Percentiles rank a stretch among this genome's conserved stretches.
Conservation (phyloP, 148 eudicot genomes). For the Amaranthus hypochondriacus region DNA sequence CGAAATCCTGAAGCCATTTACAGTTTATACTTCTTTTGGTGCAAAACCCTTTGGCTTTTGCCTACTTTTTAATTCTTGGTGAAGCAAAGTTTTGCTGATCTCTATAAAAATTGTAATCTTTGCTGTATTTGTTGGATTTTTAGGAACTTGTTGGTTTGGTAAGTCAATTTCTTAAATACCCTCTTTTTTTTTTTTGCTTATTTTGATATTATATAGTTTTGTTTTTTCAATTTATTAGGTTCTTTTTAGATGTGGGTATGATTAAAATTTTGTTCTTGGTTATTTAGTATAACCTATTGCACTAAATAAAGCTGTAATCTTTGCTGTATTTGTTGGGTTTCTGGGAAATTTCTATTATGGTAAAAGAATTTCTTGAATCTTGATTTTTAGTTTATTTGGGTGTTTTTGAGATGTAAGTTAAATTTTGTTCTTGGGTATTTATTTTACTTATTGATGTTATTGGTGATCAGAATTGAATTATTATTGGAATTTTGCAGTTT, state of each 20-base stretch:
- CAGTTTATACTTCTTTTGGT: conserved; percentile 1
- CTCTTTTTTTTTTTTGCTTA: conserved; percentile 15
- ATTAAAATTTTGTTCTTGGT: not conserved
- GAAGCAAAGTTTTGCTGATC: conserved; percentile 12
- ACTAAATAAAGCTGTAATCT: no score
- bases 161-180: conserved; percentile 26
- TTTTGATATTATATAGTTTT: not conserved
- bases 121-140: conserved; percentile 1
- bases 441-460: not conserved
- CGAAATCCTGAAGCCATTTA: conserved; percentile 20
- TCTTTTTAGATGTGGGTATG: conserved; percentile 10
- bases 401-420: no score
- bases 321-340: no score
- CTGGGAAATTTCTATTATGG: no score
- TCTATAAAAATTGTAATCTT: conserved; percentile 12
- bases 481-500: conserved; percentile 30
- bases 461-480: conserved; percentile 17
- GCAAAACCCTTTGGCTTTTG: conserved; percentile 15
- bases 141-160: conserved; percentile 19
- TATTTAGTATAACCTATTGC: no score
- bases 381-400: no score
- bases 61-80: conserved; percentile 1
- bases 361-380: no score
- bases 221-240: conserved; percentile 4
- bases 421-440: not conserved